Evolutionary conservation across 2,329 filamentous ascomycete genomes (phyloP).

Genomic region (Clonostachys chloroleuca): DNA sequence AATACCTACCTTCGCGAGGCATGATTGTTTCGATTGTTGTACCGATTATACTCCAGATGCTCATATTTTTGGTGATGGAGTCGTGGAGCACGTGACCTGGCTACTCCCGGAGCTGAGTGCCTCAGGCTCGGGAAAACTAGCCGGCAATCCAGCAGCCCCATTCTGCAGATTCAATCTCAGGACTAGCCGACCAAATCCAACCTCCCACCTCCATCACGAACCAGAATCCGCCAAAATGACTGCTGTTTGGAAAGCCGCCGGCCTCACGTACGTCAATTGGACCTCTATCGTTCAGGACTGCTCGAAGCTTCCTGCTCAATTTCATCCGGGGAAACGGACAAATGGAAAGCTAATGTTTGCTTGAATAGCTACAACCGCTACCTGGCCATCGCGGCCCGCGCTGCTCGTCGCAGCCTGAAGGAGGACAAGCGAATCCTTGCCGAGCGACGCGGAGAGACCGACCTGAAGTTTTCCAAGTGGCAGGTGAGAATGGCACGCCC

Average conservation of each 20-base stretch:
- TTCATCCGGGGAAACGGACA: not conserved
- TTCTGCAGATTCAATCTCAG: constrained; percentile 7
- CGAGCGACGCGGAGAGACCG: constrained; percentile 86
- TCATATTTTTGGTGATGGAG: too few species aligned
- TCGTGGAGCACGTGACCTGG: too few species aligned
- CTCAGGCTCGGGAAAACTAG: too few species aligned
- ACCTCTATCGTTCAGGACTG: constrained; percentile 1
- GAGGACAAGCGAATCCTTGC: constrained; percentile 84
- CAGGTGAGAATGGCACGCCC: constrained; percentile 55
- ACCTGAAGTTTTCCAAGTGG: constrained; percentile 92
- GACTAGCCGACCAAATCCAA: constrained; percentile 17
- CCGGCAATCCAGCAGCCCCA: too few species aligned
- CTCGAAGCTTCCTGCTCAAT: constrained; percentile 2
- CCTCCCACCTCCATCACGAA: constrained; percentile 2
- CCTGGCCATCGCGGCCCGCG: constrained; percentile 89
- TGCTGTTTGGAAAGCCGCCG: constrained; percentile 97
- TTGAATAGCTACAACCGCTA: constrained; percentile 93
- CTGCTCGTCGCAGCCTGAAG: constrained; percentile 94
- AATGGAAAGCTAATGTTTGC: not conserved
- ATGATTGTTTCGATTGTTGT: too few species aligned
- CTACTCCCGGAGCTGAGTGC: too few species aligned
- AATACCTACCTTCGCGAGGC: too few species aligned
- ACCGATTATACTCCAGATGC: too few species aligned
- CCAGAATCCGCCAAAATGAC: constrained; percentile 68
- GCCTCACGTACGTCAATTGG: constrained; percentile 75